phyloP scores from a whole-genome alignment of 768 basidiomycete genomes.

The Chalciporus pseudorubinellus region DNA sequence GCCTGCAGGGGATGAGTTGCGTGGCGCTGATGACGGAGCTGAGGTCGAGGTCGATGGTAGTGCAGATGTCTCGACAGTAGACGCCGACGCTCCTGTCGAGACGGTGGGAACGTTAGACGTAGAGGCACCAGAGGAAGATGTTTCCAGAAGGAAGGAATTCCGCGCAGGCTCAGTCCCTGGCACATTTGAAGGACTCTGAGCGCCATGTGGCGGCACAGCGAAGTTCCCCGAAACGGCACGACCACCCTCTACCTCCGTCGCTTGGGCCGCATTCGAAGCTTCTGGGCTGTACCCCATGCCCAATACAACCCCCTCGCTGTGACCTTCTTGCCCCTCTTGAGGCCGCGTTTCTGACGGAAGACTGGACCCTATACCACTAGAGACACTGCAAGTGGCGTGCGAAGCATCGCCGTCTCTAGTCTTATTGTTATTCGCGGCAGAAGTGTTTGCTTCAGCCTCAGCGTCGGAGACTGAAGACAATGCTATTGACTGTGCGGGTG shows the following conservation, averaged over 20 bases:
- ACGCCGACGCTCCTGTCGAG: slow-evolving; percentile 2
- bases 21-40: not conserved
- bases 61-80: not conserved
- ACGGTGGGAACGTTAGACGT: slow-evolving; percentile 8
- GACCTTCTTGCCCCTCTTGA: slow-evolving; percentile 4
- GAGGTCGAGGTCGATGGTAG: slow-evolving; percentile 6
- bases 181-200: slow-evolving; percentile 25
- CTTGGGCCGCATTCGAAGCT: slow-evolving; percentile 15
- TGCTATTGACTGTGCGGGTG: slow-evolving; percentile 8
- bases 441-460: not conserved
- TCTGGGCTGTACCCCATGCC: slow-evolving; percentile 23
- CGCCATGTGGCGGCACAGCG: slow-evolving; percentile 23
- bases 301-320: slow-evolving; percentile 11
- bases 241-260: slow-evolving; percentile 18
- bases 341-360: slow-evolving; percentile 1
- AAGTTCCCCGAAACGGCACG: slow-evolving; percentile 17
- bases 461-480: not conserved
- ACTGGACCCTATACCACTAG: not conserved
- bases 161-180: slow-evolving; percentile 4
- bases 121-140: slow-evolving; percentile 7
- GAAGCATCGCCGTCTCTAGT: not conserved
- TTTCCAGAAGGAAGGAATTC: slow-evolving; percentile 14
- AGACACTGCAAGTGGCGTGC: slow-evolving; percentile 4
- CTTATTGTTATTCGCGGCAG: slow-evolving; percentile 7
- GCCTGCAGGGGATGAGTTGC: slow-evolving; percentile 2